Percentiles rank a stretch among this genome's conserved stretches.
Evolutionary conservation across 164 flowering plant species (phyloP).

Genomic region (Tetracentron sinense): DNA sequence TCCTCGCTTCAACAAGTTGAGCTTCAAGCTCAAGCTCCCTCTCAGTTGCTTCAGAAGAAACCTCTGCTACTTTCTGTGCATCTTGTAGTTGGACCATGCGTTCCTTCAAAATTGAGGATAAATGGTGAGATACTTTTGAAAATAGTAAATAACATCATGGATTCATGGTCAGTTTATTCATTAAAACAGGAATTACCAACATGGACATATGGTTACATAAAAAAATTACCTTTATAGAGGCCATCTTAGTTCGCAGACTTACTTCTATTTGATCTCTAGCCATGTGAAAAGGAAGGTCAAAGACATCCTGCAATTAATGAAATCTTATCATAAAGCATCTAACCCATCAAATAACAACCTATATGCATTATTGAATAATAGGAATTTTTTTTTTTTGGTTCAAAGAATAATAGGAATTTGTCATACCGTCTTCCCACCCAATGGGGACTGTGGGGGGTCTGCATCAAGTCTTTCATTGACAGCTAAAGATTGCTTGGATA

Average conservation of each 20-base stretch:
- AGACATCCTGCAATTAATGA: slow-evolving; percentile 69
- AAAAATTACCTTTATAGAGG: slow-evolving; percentile 76
- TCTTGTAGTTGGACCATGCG: slow-evolving; percentile 91
- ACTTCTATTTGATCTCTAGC: slow-evolving; percentile 97
- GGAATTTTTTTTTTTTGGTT: too few species aligned
- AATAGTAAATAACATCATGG: not conserved
- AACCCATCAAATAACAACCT: not conserved
- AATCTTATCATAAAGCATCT: not conserved
- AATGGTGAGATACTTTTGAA: not conserved
- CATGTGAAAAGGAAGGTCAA: slow-evolving; percentile 95
- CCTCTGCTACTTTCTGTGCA: slow-evolving; percentile 87
- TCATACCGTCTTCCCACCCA: slow-evolving; percentile 90
- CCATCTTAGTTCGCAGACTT: slow-evolving; percentile 84
- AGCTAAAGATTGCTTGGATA: slow-evolving; percentile 54
- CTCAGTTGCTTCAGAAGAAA: slow-evolving; percentile 92
- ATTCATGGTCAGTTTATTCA: not conserved
- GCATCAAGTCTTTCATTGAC: slow-evolving; percentile 49
- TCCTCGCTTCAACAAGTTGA: slow-evolving; percentile 97
- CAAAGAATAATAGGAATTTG: too few species aligned
- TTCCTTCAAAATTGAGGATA: slow-evolving; percentile 40
- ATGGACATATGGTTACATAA: not conserved
- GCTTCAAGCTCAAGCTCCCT: slow-evolving; percentile 99
- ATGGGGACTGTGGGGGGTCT: slow-evolving; percentile 72
- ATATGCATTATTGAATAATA: slow-evolving; percentile 7
- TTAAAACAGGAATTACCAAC: not conserved